Percentiles rank a stretch among this genome's conserved stretches.
These are phyloP conservation scores for Pyricularia grisea DNA, from an alignment of 2,329 filamentous ascomycete species.

Conservation along the genomic window DNA sequence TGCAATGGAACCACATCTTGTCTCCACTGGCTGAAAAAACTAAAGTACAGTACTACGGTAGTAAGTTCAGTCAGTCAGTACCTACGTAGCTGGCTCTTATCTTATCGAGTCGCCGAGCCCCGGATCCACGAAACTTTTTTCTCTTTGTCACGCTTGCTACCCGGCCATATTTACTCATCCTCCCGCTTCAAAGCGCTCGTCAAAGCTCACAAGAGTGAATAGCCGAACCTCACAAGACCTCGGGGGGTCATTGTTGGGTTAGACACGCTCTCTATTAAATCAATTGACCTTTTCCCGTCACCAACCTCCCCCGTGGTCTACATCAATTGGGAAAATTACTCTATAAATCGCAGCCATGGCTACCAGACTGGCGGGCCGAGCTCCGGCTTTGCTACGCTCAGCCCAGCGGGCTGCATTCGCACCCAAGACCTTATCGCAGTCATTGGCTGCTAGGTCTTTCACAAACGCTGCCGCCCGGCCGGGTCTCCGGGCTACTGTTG, in stretches of 20 bases:
- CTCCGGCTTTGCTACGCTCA: constrained; percentile 48
- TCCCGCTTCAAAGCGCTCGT: constrained; percentile 1
- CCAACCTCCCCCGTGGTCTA: neutral
- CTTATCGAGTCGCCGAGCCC: neutral
- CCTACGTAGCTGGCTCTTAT: neutral
- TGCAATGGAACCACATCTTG: neutral
- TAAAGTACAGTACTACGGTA: neutral
- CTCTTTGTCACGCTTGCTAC: constrained; percentile 1
- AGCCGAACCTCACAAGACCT: neutral
- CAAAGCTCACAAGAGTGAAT: constrained; percentile 3
- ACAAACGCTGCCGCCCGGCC: constrained; percentile 9
- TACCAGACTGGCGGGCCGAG: constrained; percentile 38
- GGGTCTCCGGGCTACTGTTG: constrained; percentile 17
- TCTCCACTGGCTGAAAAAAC: neutral
- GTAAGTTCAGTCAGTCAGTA: neutral
- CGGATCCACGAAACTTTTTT: constrained; percentile 5
- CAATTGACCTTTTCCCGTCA: neutral
- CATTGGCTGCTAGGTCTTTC: constrained; percentile 33
- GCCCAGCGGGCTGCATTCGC: constrained; percentile 34
- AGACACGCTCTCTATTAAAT: neutral
- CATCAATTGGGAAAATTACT: neutral
- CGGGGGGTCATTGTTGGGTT: constrained; percentile 4
- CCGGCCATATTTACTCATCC: constrained; percentile 2
- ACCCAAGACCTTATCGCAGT: constrained; percentile 23
- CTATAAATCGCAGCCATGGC: neutral